Evolutionary conservation across 352 stramenopile genomes (phyloP).

Genomic region (Phytophthora cactorum): DNA sequence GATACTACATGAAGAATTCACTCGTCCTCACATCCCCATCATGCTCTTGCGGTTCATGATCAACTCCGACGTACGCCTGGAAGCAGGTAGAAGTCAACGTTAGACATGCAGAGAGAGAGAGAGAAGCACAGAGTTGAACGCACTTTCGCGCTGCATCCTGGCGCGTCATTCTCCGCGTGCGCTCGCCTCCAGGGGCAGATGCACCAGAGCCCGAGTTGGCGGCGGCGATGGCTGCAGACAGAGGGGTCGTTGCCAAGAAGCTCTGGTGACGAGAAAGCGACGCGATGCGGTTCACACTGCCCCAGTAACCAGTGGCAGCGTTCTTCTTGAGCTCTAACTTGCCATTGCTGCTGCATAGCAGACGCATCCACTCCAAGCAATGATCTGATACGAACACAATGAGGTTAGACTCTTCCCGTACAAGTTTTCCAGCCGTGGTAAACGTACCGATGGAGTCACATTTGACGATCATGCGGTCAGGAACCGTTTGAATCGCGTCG

Average conservation of each 20-base stretch:
- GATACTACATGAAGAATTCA: conserved; percentile 7
- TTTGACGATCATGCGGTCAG: conserved; percentile 75
- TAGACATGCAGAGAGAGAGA: background rate
- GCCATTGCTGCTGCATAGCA: conserved; percentile 84
- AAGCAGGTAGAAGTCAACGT: conserved; percentile 14
- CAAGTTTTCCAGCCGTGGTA: background rate
- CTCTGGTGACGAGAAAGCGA: conserved; percentile 86
- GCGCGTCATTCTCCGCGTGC: conserved; percentile 68
- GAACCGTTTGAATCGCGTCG: conserved; percentile 30
- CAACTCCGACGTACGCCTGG: conserved; percentile 83
- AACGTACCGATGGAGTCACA: conserved; percentile 81
- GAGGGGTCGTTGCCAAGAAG: conserved; percentile 72
- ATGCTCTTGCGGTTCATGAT: conserved; percentile 85
- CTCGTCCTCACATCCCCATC: conserved; percentile 38
- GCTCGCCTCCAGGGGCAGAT: conserved; percentile 36
- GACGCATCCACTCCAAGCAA: conserved; percentile 88
- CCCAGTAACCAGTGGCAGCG: conserved; percentile 81
- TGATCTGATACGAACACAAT: conserved; percentile 56
- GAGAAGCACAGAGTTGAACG: conserved; percentile 17
- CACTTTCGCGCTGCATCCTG: conserved; percentile 82
- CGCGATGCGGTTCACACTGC: conserved; percentile 86
- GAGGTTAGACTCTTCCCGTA: conserved; percentile 4
- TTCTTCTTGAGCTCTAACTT: conserved; percentile 92
- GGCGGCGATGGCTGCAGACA: conserved; percentile 45
- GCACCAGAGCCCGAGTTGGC: conserved; percentile 33